These are phyloP conservation scores for Aspergillus taichungensis DNA, from an alignment of 495 filamentous ascomycete species.

Conservation along the genomic window DNA sequence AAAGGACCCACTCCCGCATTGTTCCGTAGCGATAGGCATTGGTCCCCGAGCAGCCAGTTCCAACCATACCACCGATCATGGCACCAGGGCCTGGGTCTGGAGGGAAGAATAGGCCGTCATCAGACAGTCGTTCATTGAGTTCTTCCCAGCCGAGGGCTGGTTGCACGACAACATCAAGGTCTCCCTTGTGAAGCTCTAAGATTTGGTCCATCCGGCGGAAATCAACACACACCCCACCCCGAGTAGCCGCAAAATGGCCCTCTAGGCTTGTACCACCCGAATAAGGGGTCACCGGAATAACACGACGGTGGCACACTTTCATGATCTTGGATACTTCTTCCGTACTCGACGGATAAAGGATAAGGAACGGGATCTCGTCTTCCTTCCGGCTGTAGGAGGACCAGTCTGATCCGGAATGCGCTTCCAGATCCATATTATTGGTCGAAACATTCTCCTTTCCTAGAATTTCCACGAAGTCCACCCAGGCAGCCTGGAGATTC, in stretches of 20 bases:
- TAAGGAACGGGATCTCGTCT: constrained; percentile 35
- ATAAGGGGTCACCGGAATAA: constrained; percentile 57
- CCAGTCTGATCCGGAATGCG: constrained; percentile 82
- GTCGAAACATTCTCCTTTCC: constrained; percentile 83
- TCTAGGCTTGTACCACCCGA: constrained; percentile 56
- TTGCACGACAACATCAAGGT: constrained; percentile 59
- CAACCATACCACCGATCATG: constrained; percentile 62
- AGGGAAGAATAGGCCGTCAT: constrained; percentile 54
- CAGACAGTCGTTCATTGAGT: constrained; percentile 48
- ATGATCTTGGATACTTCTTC: constrained; percentile 52
- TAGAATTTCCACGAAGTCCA: constrained; percentile 77
- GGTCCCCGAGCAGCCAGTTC: constrained; percentile 57
- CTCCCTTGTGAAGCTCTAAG: constrained; percentile 44
- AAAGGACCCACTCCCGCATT: constrained; percentile 62
- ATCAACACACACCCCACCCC: constrained; percentile 55
- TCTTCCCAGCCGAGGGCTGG: constrained; percentile 57
- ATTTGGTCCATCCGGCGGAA: constrained; percentile 58
- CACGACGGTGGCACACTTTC: constrained; percentile 51
- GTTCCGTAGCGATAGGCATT: constrained; percentile 63
- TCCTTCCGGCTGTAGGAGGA: constrained; percentile 60
- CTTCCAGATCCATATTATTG: constrained; percentile 49
- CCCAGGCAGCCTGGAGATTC: constrained; percentile 89
- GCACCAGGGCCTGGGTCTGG: constrained; percentile 60
- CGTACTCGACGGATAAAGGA: constrained; percentile 44
- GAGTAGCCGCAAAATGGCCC: constrained; percentile 53